phyloP scores from a whole-genome alignment of 441 rosid species.

The Capsella rubella region DNA sequence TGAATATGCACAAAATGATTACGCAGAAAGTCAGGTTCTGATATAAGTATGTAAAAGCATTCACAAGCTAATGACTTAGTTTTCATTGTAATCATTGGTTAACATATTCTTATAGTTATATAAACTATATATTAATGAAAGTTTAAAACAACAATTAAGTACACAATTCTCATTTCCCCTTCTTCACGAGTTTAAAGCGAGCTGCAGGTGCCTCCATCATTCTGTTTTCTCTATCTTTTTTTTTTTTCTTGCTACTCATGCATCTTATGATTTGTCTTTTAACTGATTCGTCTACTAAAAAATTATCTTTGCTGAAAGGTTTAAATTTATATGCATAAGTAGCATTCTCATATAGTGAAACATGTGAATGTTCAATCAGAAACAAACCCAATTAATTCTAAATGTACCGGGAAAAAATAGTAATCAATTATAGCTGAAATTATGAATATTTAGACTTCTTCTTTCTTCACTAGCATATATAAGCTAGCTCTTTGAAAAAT shows the following conservation, averaged over 20 bases:
- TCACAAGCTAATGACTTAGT: conserved; percentile 39
- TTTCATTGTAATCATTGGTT: conserved; percentile 39
- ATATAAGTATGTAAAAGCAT: conserved; percentile 19
- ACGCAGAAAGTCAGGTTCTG: conserved; percentile 37
- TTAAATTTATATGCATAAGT: neutral
- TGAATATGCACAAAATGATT: conserved; percentile 37
- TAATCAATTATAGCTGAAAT: too few relatives aligned
- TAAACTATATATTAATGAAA: neutral
- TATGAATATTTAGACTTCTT: neutral
- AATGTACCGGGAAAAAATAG: too few relatives aligned
- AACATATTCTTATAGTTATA: conserved; percentile 2
- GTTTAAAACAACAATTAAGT: conserved; percentile 22
- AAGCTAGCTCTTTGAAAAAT: neutral
- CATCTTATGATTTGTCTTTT: conserved; percentile 24
- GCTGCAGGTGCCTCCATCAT: conserved; percentile 33
- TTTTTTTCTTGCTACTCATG: conserved; percentile 11
- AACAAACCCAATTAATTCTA: too few relatives aligned
- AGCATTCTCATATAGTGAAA: neutral
- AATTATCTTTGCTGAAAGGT: too few relatives aligned
- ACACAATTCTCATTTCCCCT: conserved; percentile 11
- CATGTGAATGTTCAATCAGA: neutral
- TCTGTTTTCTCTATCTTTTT: conserved; percentile 23
- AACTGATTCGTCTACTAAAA: neutral
- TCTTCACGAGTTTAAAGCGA: conserved; percentile 48
- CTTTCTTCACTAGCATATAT: neutral